These are phyloP conservation scores for Mycena albidolilacea DNA, from an alignment of 768 basidiomycete species.

Conservation along the genomic window DNA sequence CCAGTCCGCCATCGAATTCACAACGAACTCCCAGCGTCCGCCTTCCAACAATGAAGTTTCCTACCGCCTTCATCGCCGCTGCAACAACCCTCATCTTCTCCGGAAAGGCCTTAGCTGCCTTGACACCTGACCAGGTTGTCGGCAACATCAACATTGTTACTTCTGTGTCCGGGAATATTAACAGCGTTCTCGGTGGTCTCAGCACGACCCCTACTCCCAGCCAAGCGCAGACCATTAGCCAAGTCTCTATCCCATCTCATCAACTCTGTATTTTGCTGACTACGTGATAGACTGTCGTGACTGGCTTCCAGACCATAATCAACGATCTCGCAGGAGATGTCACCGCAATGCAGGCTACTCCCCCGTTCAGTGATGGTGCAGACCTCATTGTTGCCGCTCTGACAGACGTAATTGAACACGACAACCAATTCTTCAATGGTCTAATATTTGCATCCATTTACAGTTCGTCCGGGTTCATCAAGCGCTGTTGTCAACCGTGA, in stretches of 20 bases:
- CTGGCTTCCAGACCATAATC: neutral
- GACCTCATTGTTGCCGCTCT: neutral
- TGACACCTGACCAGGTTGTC: neutral
- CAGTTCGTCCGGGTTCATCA: neutral
- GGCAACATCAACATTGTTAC: neutral
- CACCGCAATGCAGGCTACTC: conserved; percentile 5
- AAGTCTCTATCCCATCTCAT: neutral
- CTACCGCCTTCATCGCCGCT: neutral
- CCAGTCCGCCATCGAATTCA: neutral
- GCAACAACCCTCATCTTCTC: neutral
- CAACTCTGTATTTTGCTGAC: neutral
- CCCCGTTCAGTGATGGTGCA: neutral
- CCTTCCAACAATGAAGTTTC: neutral
- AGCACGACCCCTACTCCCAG: neutral
- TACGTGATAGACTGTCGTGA: neutral
- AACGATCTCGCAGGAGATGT: neutral
- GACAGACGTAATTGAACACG: neutral
- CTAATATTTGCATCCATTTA: neutral
- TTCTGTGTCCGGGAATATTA: neutral
- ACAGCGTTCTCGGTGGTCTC: neutral
- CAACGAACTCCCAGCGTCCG: neutral
- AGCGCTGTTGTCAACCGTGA: conserved; percentile 1
- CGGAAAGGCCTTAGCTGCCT: neutral
- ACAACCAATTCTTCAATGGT: no score
- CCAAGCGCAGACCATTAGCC: neutral